Percentiles rank a stretch among this genome's conserved stretches.
phyloP scores from a whole-genome alignment of 495 filamentous ascomycete species.

The Penicillium pancosmium region DNA sequence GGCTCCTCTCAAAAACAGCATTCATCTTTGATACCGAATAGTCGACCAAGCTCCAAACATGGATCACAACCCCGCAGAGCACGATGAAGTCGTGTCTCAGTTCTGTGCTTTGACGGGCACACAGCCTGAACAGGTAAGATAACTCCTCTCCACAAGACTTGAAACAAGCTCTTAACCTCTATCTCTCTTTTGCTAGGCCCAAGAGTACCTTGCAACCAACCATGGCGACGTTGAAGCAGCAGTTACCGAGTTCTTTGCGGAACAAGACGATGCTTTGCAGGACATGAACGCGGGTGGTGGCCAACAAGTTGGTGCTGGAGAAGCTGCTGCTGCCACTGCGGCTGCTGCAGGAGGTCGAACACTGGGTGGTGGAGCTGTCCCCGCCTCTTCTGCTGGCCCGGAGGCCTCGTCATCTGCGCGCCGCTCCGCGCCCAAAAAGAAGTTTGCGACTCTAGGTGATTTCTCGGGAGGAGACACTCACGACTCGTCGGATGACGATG shows the following conservation, averaged over 20 bases:
- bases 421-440: slow-evolving; percentile 47
- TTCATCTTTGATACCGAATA: not conserved
- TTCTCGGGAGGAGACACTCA: slow-evolving; percentile 50
- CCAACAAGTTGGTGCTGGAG: slow-evolving; percentile 34
- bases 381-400: slow-evolving; percentile 36
- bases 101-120: slow-evolving; percentile 75
- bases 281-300: slow-evolving; percentile 37
- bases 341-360: slow-evolving; percentile 31
- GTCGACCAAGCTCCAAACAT: slow-evolving; percentile 36
- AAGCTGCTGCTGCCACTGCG: slow-evolving; percentile 10
- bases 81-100: slow-evolving; percentile 69
- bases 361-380: slow-evolving; percentile 33
- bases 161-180: slow-evolving; percentile 9
- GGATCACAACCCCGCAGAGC: slow-evolving; percentile 59
- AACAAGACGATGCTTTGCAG: slow-evolving; percentile 61
- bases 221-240: slow-evolving; percentile 72
- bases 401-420: slow-evolving; percentile 34
- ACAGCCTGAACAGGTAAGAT: slow-evolving; percentile 62
- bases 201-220: slow-evolving; percentile 66
- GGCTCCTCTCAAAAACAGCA: not conserved
- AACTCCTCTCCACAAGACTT: not conserved
- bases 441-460: slow-evolving; percentile 60
- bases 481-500: slow-evolving; percentile 64
- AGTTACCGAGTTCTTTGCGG: slow-evolving; percentile 68
- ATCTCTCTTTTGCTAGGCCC: slow-evolving; percentile 54